Percentiles rank a stretch among this genome's conserved stretches.
phyloP scores from a whole-genome alignment of 2,329 filamentous ascomycete species.

The Fusarium penzigii region DNA sequence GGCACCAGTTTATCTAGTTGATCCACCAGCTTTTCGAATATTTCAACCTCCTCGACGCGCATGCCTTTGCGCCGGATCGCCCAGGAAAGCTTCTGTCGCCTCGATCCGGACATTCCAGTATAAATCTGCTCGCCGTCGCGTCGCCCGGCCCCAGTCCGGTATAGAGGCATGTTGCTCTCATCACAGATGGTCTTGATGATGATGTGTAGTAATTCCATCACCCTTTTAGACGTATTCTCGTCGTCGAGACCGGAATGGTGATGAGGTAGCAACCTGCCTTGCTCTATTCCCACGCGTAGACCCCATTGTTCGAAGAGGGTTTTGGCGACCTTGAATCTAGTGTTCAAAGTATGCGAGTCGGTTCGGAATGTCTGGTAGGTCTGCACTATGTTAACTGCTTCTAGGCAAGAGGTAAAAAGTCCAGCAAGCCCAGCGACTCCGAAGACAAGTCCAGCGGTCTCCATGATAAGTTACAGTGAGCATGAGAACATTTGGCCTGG shows the following conservation, averaged over 20 bases:
- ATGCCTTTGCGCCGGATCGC: neutral
- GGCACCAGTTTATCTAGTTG: neutral
- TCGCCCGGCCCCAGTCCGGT: too few species aligned
- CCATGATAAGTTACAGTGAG: too few species aligned
- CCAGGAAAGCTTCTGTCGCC: neutral
- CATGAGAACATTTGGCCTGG: too few species aligned
- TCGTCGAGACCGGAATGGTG: neutral
- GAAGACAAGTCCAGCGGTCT: too few species aligned
- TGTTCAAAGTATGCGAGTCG: conserved; percentile 18
- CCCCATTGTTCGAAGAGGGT: conserved; percentile 23
- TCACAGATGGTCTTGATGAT: neutral
- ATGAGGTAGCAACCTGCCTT: neutral
- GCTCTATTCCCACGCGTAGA: conserved; percentile 13
- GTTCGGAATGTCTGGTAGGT: conserved; percentile 13
- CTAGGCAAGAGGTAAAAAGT: conserved; percentile 22
- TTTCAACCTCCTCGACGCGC: neutral
- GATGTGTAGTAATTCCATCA: neutral
- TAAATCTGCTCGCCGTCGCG: too few species aligned
- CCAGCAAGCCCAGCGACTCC: too few species aligned
- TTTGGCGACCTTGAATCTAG: conserved; percentile 14
- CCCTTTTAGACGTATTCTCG: neutral
- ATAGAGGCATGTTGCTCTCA: neutral
- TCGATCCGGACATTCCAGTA: neutral
- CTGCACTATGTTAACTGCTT: conserved; percentile 15
- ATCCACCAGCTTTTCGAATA: neutral